A percentile compares a stretch with the other conserved stretches of the same genome.
Conservation (phyloP, 2,329 filamentous ascomycete species). For the Colletotrichum tropicicola region DNA sequence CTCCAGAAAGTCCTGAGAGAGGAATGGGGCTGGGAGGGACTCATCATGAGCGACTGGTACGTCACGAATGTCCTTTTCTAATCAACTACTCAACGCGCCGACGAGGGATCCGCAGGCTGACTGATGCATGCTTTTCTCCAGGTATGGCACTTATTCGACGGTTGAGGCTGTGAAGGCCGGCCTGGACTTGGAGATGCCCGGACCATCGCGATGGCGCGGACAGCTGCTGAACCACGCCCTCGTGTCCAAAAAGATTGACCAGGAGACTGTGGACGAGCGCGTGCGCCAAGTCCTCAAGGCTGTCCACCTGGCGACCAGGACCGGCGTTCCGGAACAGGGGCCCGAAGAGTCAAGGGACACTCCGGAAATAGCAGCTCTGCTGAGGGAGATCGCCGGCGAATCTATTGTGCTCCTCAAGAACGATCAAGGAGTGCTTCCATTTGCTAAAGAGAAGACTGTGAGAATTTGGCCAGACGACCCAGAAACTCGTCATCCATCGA, state of each 20-base stretch:
- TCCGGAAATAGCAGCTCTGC: too few relatives aligned
- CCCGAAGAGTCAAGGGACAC: constrained; percentile 62
- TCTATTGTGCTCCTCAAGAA: constrained; percentile 72
- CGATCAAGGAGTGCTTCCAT: too few relatives aligned
- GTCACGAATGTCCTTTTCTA: too few relatives aligned
- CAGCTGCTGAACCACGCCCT: constrained; percentile 59
- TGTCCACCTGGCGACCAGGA: too few relatives aligned
- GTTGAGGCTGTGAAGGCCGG: constrained; percentile 59
- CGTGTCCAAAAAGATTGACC: constrained; percentile 62
- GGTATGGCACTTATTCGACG: constrained; percentile 65
- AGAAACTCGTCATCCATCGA: too few relatives aligned
- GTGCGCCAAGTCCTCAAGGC: constrained; percentile 65
- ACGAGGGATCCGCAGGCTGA: too few relatives aligned
- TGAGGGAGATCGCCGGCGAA: constrained; percentile 62
- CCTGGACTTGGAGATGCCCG: constrained; percentile 69
- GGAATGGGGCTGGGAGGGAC: constrained; percentile 66
- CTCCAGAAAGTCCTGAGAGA: constrained; percentile 59
- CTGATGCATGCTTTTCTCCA: too few relatives aligned
- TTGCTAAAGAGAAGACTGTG: too few relatives aligned
- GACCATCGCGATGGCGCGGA: constrained; percentile 58
- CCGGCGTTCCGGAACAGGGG: constrained; percentile 52
- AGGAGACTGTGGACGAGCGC: constrained; percentile 63
- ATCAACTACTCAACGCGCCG: too few relatives aligned
- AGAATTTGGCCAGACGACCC: too few relatives aligned
- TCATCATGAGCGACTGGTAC: constrained; percentile 66